These are phyloP conservation scores for Chlamydomonas sp. DNA, from an alignment of 139 green algal genomes.

Conservation along the genomic window DNA sequence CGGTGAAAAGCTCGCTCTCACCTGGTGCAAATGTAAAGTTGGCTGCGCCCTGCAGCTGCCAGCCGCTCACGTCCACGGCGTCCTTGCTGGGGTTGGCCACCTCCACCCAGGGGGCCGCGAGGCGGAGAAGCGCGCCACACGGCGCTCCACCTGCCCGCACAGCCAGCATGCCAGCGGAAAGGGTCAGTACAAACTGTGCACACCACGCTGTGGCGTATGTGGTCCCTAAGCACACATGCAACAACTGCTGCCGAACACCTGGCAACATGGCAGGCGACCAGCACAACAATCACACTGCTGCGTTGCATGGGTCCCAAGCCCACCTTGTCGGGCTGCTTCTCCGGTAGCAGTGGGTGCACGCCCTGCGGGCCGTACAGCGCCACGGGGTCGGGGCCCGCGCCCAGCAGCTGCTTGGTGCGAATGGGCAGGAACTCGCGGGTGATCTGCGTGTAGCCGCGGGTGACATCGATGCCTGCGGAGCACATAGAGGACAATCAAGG, in stretches of 20 bases:
- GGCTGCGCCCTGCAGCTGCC: slow-evolving; percentile 55
- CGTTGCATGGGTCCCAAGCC: not conserved
- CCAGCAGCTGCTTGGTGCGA: slow-evolving; percentile 47
- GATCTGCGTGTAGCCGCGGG: slow-evolving; percentile 70
- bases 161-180: no score
- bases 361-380: slow-evolving; percentile 31
- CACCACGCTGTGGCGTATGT: no score
- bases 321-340: slow-evolving; percentile 4
- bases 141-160: not conserved
- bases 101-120: slow-evolving; percentile 63
- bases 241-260: no score
- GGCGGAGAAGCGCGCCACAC: not conserved
- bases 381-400: not conserved
- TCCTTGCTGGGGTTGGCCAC: slow-evolving; percentile 62
- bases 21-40: slow-evolving; percentile 58
- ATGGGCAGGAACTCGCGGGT: slow-evolving; percentile 59
- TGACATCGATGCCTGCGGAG: slow-evolving; percentile 34
- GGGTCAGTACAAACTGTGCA: no score
- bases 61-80: slow-evolving; percentile 79
- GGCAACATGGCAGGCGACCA: no score
- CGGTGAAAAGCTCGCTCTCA: not conserved
- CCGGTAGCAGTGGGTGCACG: slow-evolving; percentile 43
- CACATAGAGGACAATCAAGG: no score
- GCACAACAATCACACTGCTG: not conserved
- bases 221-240: no score